A percentile compares a stretch with the other conserved stretches of the same genome.
These are phyloP conservation scores for Xylaria sp. DNA, from an alignment of 2,329 filamentous ascomycete genomes.

Conservation along the genomic window DNA sequence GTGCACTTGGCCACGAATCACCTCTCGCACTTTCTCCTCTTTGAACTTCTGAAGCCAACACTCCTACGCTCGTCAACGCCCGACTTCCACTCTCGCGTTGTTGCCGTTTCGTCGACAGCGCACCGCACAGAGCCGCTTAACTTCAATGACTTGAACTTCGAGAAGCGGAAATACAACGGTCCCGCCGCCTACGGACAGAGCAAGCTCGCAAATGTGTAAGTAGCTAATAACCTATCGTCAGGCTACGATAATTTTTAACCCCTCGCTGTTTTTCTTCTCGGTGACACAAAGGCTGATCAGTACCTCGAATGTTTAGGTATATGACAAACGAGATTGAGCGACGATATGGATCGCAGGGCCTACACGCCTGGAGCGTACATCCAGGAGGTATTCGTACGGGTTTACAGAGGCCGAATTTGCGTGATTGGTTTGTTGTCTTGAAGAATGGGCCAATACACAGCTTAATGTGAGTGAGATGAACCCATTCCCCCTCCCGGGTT, in stretches of 20 bases:
- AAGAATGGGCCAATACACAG: conserved; percentile 13
- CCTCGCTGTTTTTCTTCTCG: not conserved
- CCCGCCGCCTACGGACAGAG: conserved; percentile 48
- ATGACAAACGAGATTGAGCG: conserved; percentile 55
- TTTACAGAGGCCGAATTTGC: conserved; percentile 15
- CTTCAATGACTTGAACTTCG: conserved; percentile 49
- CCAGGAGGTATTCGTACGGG: conserved; percentile 45
- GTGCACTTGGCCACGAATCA: conserved; percentile 60
- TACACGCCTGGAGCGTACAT: conserved; percentile 51
- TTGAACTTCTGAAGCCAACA: conserved; percentile 52
- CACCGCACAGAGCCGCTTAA: conserved; percentile 46
- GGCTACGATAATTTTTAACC: not conserved
- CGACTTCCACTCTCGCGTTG: conserved; percentile 51
- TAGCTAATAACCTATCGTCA: not conserved
- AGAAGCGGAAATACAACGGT: conserved; percentile 43
- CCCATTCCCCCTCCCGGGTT: not conserved
- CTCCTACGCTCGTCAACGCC: conserved; percentile 48
- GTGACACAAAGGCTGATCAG: not conserved
- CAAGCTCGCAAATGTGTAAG: conserved; percentile 52
- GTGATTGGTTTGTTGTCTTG: not conserved
- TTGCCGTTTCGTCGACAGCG: conserved; percentile 50
- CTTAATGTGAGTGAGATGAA: conserved; percentile 9
- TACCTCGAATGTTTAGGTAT: conserved; percentile 32
- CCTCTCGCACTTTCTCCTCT: conserved; percentile 52
- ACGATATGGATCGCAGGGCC: conserved; percentile 46